A percentile compares a stretch with the other conserved stretches of the same genome.
Evolutionary conservation across 495 filamentous ascomycete genomes (phyloP).

Genomic region (Jackrogersella minutella): DNA sequence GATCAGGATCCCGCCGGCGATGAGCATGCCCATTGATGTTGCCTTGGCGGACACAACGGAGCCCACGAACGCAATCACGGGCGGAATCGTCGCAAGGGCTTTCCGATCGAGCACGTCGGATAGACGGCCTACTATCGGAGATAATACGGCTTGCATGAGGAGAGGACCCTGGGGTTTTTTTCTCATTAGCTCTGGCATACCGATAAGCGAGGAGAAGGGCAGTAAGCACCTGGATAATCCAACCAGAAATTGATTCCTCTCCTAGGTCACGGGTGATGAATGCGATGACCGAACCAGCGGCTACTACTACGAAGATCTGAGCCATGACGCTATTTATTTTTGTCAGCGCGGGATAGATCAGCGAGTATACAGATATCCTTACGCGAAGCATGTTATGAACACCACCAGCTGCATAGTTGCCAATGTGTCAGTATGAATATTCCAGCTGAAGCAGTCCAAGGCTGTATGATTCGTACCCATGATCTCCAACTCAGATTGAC

Average conservation of each 20-base stretch:
- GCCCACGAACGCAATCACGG: slow-evolving; percentile 61
- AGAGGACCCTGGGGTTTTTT: slow-evolving; percentile 53
- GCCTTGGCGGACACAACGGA: slow-evolving; percentile 63
- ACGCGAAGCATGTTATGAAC: slow-evolving; percentile 52
- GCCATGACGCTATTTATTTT: slow-evolving; percentile 48
- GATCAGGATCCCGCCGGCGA: slow-evolving; percentile 64
- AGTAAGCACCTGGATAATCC: slow-evolving; percentile 59
- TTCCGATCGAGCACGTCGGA: slow-evolving; percentile 64
- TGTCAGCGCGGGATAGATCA: background rate
- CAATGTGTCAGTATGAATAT: slow-evolving; percentile 9
- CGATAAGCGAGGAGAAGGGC: background rate
- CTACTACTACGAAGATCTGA: slow-evolving; percentile 64
- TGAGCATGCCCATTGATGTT: slow-evolving; percentile 60
- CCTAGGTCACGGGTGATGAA: slow-evolving; percentile 64
- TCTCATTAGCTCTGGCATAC: slow-evolving; percentile 9
- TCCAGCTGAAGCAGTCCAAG: background rate
- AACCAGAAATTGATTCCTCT: slow-evolving; percentile 57
- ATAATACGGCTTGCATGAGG: slow-evolving; percentile 62
- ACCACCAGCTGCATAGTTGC: slow-evolving; percentile 42
- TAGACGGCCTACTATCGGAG: slow-evolving; percentile 61
- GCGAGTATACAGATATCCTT: slow-evolving; percentile 5
- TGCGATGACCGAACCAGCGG: slow-evolving; percentile 62
- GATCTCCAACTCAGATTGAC: slow-evolving; percentile 49
- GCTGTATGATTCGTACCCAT: slow-evolving; percentile 38
- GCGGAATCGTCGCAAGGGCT: slow-evolving; percentile 57